A percentile compares a stretch with the other conserved stretches of the same genome.
Conservation (phyloP, 768 basidiomycete genomes). For the Trichaptum fuscoviolaceum region DNA sequence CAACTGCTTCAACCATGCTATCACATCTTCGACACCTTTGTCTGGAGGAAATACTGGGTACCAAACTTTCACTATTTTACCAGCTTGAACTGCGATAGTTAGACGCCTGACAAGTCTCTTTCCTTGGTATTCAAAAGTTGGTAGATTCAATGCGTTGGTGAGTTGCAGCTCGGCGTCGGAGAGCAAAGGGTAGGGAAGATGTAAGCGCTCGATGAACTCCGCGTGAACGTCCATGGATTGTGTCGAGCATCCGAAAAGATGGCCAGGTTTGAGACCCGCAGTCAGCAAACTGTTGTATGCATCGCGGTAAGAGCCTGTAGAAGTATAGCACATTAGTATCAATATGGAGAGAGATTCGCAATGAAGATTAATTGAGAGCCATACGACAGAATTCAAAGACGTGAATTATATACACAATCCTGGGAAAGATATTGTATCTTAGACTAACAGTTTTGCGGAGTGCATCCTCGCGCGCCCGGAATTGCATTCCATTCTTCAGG, state of each 20-base stretch:
- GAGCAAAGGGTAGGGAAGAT: not conserved
- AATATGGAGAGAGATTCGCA: not conserved
- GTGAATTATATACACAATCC: too few relatives aligned
- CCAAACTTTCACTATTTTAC: not conserved
- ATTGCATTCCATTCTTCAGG: not conserved
- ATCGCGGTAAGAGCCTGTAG: not conserved
- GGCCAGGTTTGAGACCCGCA: not conserved
- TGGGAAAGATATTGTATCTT: not conserved
- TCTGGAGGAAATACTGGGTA: not conserved
- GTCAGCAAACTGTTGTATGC: not conserved
- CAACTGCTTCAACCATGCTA: not conserved
- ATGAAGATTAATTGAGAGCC: not conserved
- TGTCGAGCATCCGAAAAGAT: not conserved
- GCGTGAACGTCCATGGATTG: not conserved
- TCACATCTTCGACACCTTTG: not conserved
- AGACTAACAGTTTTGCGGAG: not conserved
- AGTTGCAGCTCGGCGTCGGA: not conserved
- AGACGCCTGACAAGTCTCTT: not conserved
- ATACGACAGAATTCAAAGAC: too few relatives aligned
- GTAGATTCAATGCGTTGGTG: not conserved
- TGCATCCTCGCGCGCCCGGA: not conserved
- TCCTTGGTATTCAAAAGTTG: not conserved
- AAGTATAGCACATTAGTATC: not conserved
- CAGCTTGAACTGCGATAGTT: not conserved
- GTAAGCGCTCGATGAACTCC: not conserved